phyloP scores from a whole-genome alignment of 768 basidiomycete genomes.

The Mycena indigotica region DNA sequence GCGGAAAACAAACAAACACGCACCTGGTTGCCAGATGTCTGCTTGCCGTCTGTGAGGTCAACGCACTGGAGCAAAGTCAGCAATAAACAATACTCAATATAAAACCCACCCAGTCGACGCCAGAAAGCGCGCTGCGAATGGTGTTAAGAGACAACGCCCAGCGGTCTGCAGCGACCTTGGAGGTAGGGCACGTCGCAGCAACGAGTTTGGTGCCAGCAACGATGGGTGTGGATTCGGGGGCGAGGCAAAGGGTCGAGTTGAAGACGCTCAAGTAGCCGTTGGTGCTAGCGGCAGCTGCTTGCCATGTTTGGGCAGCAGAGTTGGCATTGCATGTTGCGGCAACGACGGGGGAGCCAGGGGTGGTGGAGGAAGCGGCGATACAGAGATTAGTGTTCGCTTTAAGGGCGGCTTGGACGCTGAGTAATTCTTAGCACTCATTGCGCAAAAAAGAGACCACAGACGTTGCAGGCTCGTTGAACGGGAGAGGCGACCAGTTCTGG shows the following conservation, averaged over 20 bases:
- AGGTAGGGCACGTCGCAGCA: neutral
- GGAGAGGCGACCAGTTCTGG: conserved; percentile 1
- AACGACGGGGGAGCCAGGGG: neutral
- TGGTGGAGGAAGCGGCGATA: conserved; percentile 3
- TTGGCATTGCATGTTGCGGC: neutral
- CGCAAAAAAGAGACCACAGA: neutral
- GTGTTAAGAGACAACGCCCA: neutral
- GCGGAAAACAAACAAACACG: neutral
- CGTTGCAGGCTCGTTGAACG: neutral
- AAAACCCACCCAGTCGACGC: neutral
- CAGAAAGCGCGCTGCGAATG: neutral
- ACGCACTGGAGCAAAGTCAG: conserved; percentile 18
- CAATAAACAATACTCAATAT: too few species aligned
- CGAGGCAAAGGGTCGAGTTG: conserved; percentile 4
- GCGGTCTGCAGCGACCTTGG: neutral
- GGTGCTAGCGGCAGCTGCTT: neutral
- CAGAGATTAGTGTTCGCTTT: conserved; percentile 1
- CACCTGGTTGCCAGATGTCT: conserved; percentile 19
- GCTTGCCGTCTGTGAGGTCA: conserved; percentile 23
- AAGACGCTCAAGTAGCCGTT: neutral
- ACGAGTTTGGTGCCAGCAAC: conserved; percentile 4
- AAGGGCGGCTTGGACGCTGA: neutral
- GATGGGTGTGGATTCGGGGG: neutral
- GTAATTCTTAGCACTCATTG: neutral
- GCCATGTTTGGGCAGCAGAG: neutral